Evolutionary conservation across 1,139 yeast genomes (phyloP), one percentile per base, ranked within the genome.

Genomic region (Nadsonia commutata): DNA sequence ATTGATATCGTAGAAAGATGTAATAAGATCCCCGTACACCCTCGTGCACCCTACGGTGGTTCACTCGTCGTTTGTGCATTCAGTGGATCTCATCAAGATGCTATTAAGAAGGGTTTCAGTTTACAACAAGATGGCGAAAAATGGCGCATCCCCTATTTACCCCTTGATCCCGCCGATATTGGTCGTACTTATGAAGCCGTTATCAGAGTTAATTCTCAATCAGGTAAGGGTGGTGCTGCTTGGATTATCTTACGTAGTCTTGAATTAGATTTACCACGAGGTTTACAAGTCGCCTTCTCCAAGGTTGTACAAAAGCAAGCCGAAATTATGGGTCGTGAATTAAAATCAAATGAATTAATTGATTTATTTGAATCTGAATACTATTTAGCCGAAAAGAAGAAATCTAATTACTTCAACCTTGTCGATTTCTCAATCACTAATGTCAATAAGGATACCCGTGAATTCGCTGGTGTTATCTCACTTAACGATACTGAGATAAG

Each of bases 181-280:
- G 97, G 97, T 47, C 79, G 97, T 66, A 88, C 84, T 46, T 90
- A 90, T 65, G 97, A 90, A 67, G 97, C 97, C 39, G 94, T 90
- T 51, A 90, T 90, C 58, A 78, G 98, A 64, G 97, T 90, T 64
- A 90, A 90, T 69, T 86, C 96, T 9, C 97, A 90, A 69, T 81
- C 94, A 21, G 98, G 98, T 58, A 90, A 90, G 67, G 97, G 97
- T 59, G 97, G 97, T 60, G 94, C 97, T 22, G 94, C 97, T 23
- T 90, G 97, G 96, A 82, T 90, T 52, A 81, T 90, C 57, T 73
- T 86, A 56, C 77, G 94, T 58, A 75, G 82, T 50, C 71, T 90
- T 59, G 96, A 88, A 52, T 73, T 90, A 49, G 97, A 90, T 57
- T 72, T 90, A 54, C 98, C 98, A 49, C 78, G 97, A 63, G 80